phyloP scores from a whole-genome alignment of 2,329 filamentous ascomycete species.

The Pseudocercospora fijiensis region DNA sequence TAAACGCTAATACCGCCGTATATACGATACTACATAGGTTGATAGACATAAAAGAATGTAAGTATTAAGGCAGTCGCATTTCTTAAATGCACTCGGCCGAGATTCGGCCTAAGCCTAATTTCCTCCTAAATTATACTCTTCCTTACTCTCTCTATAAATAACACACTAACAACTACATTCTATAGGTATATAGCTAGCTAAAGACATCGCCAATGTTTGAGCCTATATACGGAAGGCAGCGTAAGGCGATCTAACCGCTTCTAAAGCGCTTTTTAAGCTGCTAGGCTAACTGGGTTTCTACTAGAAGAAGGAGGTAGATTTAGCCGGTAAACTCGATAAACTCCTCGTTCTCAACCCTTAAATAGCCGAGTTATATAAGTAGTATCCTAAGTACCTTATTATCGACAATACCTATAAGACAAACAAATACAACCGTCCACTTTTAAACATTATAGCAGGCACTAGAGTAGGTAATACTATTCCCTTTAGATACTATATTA shows the following conservation, averaged over 20 bases:
- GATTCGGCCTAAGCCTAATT: neutral
- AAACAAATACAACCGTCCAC: too few relatives aligned
- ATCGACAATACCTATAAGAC: too few relatives aligned
- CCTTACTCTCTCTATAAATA: too few relatives aligned
- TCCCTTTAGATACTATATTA: neutral
- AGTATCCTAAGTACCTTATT: too few relatives aligned
- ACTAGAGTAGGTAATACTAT: neutral
- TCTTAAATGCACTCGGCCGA: too few relatives aligned
- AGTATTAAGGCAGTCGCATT: too few relatives aligned
- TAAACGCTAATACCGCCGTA: neutral
- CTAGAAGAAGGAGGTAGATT: neutral
- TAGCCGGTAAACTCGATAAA: too few relatives aligned
- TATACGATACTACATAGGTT: neutral
- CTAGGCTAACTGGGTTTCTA: neutral
- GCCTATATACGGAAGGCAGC: neutral
- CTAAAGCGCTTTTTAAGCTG: neutral
- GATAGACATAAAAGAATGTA: too few relatives aligned
- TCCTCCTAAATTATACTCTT: neutral
- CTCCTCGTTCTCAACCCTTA: neutral
- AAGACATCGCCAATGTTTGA: neutral
- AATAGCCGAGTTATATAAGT: too few relatives aligned
- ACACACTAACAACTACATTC: too few relatives aligned
- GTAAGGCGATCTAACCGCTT: neutral
- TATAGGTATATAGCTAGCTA: neutral
- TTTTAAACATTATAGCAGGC: too few relatives aligned